Evolutionary conservation across 306 rosid genomes (phyloP), one percentile per base, ranked within the genome.

Genomic region (Dalbergia cochinchinensis): DNA sequence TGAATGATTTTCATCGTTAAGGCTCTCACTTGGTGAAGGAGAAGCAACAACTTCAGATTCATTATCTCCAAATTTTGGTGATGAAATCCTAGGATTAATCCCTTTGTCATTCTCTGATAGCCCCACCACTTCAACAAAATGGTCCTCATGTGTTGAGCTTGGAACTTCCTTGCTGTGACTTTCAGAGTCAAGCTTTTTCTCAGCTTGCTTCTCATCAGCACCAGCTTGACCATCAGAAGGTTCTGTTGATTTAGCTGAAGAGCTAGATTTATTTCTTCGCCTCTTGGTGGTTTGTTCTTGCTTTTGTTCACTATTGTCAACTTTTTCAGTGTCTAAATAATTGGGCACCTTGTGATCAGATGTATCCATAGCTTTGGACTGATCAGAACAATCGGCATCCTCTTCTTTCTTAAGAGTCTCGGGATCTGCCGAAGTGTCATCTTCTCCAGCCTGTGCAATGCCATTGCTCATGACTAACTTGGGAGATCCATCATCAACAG

Each of bases 381-480:
- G 85, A 76, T 53, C 85, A 60, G 86, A 57, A 72, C 54, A 63
- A 51, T 82, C 84, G 19, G 62, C 85, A 50, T 73, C 84, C 61
- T 86, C 94, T 71, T 80, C 84, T 79, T 89, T 86, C 80, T 87
- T 78, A 35, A 13, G 72, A 77, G 89, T 71, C 71, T 85, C 85
- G 1, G 87, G 53, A 77, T 73, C 92, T 42, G 19, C 81, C 74
- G 79, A 39, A 37, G 83, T 16, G 4, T 84, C 91, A 74, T 85
- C 91, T 71, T 88, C 91, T 45, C 78, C 90, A 26, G 84, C 82
- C 71, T 70, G 88, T 42, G 81, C 70, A 67, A 67, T 73, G 80
- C 97, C 97, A 81, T 94, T 94, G 80, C 87, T 82, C 89, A 81
- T 57, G 71, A 90, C 85, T 8, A 87, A 73, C 78, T 77, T 85